A percentile compares a stretch with the other conserved stretches of the same genome.
These are phyloP conservation scores for Aspergillus clavatus DNA, from an alignment of 2,329 filamentous ascomycete genomes.

Conservation along the genomic window DNA sequence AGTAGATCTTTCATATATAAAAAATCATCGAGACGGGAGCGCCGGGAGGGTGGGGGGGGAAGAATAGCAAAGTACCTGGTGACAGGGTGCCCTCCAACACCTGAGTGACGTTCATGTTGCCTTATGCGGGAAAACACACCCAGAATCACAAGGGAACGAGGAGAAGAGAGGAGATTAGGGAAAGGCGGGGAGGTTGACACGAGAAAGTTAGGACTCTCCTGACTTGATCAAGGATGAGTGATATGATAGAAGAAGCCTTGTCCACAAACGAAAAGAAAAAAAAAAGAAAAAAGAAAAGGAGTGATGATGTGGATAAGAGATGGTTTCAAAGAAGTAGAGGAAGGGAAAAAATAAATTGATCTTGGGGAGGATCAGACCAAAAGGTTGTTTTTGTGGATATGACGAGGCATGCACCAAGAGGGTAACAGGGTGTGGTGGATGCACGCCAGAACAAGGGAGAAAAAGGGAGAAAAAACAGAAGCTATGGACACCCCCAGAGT, in stretches of 20 bases:
- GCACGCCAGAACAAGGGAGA: constrained; percentile 17
- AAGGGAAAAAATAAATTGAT: constrained; percentile 16
- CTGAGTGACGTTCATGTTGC: constrained; percentile 92
- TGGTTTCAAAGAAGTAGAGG: constrained; percentile 13
- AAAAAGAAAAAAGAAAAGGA: too few species aligned
- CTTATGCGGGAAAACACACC: constrained; percentile 21
- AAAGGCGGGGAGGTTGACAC: not conserved
- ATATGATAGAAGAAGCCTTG: not conserved
- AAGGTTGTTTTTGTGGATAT: constrained; percentile 39
- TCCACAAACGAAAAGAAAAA: not conserved
- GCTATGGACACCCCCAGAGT: constrained; percentile 2
- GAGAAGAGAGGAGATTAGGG: constrained; percentile 11
- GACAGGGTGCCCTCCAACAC: constrained; percentile 97
- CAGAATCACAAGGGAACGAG: constrained; percentile 16
- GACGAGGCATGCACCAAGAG: constrained; percentile 37
- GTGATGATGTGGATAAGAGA: not conserved
- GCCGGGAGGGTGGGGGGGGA: not conserved
- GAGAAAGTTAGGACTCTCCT: not conserved
- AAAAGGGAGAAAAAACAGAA: constrained; percentile 7
- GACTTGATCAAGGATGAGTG: not conserved
- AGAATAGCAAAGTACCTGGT: constrained; percentile 60
- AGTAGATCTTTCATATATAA: not conserved
- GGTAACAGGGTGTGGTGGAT: constrained; percentile 23
- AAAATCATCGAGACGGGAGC: too few species aligned
- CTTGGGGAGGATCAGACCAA: constrained; percentile 19